These are phyloP conservation scores for Cordyceps cateniannulata DNA, from an alignment of 2,329 filamentous ascomycete genomes.

Conservation along the genomic window DNA sequence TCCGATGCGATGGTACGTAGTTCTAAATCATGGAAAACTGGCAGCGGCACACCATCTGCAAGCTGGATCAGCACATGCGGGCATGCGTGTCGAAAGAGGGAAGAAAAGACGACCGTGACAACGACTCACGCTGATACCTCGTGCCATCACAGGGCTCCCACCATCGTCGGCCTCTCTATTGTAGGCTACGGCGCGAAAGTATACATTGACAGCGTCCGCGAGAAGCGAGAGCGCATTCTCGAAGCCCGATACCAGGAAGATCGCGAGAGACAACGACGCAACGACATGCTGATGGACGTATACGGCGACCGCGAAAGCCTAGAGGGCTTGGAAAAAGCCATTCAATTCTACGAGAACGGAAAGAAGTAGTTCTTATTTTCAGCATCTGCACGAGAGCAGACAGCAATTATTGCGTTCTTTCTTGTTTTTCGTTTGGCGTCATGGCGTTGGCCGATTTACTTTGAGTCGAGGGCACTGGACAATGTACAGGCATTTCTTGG, in stretches of 20 bases:
- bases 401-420: background rate
- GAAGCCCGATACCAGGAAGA: conserved; percentile 28
- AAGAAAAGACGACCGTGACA: background rate
- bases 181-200: conserved; percentile 30
- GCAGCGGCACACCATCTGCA: background rate
- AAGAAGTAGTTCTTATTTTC: background rate
- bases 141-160: conserved; percentile 23
- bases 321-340: conserved; percentile 40
- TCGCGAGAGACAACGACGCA: conserved; percentile 28
- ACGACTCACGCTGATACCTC: background rate
- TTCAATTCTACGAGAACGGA: conserved; percentile 37
- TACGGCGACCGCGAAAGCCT: conserved; percentile 45
- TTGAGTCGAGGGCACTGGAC: background rate
- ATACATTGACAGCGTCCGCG: conserved; percentile 24
- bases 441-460: background rate
- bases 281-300: conserved; percentile 40
- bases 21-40: background rate
- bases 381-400: background rate
- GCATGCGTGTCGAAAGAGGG: background rate
- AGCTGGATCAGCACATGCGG: background rate
- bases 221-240: conserved; percentile 22
- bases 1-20: conserved; percentile 27
- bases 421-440: background rate
- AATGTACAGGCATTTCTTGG: background rate
- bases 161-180: conserved; percentile 25